phyloP scores from a whole-genome alignment of 1,139 yeast species.

The Petasospora rhodanensis region DNA sequence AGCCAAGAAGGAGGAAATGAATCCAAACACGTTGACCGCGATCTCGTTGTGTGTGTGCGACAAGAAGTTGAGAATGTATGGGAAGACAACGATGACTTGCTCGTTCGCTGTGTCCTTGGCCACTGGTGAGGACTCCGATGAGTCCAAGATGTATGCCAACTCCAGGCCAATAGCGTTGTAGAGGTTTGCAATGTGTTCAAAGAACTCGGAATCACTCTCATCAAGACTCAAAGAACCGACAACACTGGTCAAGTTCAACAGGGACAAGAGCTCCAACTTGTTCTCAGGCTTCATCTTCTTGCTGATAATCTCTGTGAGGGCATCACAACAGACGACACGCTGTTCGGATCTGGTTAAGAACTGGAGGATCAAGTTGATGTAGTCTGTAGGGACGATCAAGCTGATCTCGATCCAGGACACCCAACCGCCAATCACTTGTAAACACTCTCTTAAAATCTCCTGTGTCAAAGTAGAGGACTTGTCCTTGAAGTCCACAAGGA shows the following conservation, averaged over 20 bases:
- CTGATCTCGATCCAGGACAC: constrained; percentile 94
- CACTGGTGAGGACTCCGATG: constrained; percentile 28
- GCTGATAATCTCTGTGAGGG: constrained; percentile 75
- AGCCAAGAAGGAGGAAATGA: constrained; percentile 68
- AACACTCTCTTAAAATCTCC: constrained; percentile 55
- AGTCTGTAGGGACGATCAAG: constrained; percentile 65
- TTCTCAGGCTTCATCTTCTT: constrained; percentile 92
- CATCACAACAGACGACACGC: constrained; percentile 61
- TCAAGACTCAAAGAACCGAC: constrained; percentile 36
- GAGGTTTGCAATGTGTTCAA: constrained; percentile 73
- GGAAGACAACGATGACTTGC: constrained; percentile 61
- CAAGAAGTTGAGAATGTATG: constrained; percentile 65
- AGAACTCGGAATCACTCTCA: constrained; percentile 54
- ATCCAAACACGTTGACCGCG: constrained; percentile 75
- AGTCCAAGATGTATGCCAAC: constrained; percentile 60
- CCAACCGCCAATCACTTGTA: constrained; percentile 75
- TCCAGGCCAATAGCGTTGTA: constrained; percentile 75
- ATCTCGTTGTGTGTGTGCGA: constrained; percentile 87
- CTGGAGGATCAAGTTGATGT: constrained; percentile 57
- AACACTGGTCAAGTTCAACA: constrained; percentile 61
- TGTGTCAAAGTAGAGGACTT: constrained; percentile 27
- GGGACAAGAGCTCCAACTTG: constrained; percentile 69
- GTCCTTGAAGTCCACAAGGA: constrained; percentile 36
- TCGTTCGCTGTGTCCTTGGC: constrained; percentile 39
- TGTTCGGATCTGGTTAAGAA: constrained; percentile 46